phyloP scores from a whole-genome alignment of 805 yeast species.

The Schizosaccharomyces osmophilus region DNA sequence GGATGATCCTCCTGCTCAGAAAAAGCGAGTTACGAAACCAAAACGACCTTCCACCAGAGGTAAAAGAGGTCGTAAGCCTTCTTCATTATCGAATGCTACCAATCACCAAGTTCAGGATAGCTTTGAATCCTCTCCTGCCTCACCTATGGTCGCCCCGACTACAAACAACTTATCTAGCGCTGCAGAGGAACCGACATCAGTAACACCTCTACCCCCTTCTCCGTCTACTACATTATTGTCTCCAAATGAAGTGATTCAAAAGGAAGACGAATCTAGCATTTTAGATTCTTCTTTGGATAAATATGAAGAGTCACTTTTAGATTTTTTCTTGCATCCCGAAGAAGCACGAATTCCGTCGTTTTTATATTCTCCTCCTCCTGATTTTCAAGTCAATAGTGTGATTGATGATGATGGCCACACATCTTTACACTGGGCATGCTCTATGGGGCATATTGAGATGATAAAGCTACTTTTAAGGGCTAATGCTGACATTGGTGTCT shows the following conservation, averaged over 20 bases:
- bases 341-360: conserved; percentile 40
- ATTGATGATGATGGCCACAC: conserved; percentile 91
- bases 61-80: not conserved
- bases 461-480: conserved; percentile 49
- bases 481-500: conserved; percentile 42
- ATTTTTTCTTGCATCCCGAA: conserved; percentile 32
- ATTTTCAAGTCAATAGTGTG: conserved; percentile 47
- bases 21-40: not conserved
- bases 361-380: conserved; percentile 35
- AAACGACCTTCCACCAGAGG: not conserved
- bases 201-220: not conserved
- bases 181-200: not conserved
- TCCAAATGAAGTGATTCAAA: not conserved
- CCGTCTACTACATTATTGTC: not conserved
- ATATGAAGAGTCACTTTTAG: conserved; percentile 24
- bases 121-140: not conserved
- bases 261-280: conserved; percentile 4
- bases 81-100: not conserved
- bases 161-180: not conserved
- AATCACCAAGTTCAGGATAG: not conserved
- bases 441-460: conserved; percentile 67
- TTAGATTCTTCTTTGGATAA: conserved; percentile 15
- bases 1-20: not conserved
- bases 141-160: not conserved
- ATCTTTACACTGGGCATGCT: conserved; percentile 91